Percentiles rank a stretch among this genome's conserved stretches.
Conservation (phyloP, 202 grass and related monocot genomes). For the Setaria viridis region DNA sequence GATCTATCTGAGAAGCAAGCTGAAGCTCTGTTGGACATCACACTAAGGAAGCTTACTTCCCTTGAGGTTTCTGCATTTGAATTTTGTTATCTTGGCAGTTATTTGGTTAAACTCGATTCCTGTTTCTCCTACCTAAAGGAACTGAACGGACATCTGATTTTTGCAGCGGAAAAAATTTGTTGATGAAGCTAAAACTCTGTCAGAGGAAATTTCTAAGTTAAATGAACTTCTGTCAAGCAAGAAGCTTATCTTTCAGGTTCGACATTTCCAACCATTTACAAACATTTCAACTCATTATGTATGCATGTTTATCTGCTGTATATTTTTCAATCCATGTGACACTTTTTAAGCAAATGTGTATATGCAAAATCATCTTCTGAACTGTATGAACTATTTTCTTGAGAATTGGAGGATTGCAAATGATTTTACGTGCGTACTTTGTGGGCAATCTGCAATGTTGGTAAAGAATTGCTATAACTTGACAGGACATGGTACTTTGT, state of each 20-base stretch:
- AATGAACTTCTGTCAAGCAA: constrained; percentile 95
- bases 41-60: constrained; percentile 90
- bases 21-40: constrained; percentile 90
- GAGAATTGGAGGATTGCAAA: neutral
- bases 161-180: constrained; percentile 94
- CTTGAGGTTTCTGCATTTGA: constrained; percentile 71
- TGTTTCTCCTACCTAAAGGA: neutral
- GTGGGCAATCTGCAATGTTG: constrained; percentile 14
- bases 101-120: constrained; percentile 22
- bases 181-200: constrained; percentile 78
- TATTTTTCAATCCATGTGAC: constrained; percentile 21
- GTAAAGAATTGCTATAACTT: constrained; percentile 40
- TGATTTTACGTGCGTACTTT: constrained; percentile 15
- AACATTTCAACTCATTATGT: neutral
- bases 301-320: constrained; percentile 26
- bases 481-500: neutral
- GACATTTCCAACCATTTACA: constrained; percentile 33
- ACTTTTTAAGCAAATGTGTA: neutral
- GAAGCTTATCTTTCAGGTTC: constrained; percentile 90
- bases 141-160: constrained; percentile 40
- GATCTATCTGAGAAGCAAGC: constrained; percentile 89
- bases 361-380: constrained; percentile 23
- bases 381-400: constrained; percentile 26
- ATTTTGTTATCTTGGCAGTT: constrained; percentile 10
- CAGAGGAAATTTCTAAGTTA: constrained; percentile 76